Percentiles rank a stretch among this genome's conserved stretches.
Evolutionary conservation across 1,284 basidiomycete genomes (phyloP).

Genomic region (Sphaerobolus stellatus): DNA sequence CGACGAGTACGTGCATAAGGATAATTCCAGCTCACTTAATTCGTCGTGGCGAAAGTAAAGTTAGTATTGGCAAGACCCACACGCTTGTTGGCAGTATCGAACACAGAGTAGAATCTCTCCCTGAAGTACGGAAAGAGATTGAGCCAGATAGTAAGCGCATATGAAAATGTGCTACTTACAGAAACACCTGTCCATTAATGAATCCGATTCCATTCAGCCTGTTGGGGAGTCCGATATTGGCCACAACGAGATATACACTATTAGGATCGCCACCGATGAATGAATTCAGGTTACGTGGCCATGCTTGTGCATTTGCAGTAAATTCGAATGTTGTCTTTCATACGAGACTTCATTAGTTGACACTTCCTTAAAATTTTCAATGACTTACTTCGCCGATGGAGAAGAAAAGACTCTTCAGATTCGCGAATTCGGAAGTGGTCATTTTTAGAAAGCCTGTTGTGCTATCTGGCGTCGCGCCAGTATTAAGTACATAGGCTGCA

Average conservation of each 20-base stretch:
- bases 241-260: constrained; percentile 21
- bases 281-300: constrained; percentile 21
- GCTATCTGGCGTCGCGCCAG: not conserved
- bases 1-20: too few relatives aligned
- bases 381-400: not conserved
- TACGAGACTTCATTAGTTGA: not conserved
- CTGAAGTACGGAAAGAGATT: too few relatives aligned
- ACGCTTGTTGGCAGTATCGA: constrained; percentile 53
- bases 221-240: constrained; percentile 26
- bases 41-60: constrained; percentile 54
- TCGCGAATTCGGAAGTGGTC: not conserved
- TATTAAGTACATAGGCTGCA: not conserved
- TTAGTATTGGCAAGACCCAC: constrained; percentile 59
- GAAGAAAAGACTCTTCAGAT: not conserved
- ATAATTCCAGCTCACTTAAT: too few relatives aligned
- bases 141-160: too few relatives aligned
- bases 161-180: too few relatives aligned
- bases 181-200: constrained; percentile 50
- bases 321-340: too few relatives aligned
- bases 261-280: constrained; percentile 18
- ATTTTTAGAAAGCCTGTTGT: not conserved
- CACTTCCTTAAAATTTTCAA: not conserved
- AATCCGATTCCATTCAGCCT: constrained; percentile 38
- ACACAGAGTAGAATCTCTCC: constrained; percentile 22
- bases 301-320: constrained; percentile 24